These are phyloP conservation scores for Gentiana macrophylla DNA, from an alignment of 257 asterid genomes.

Conservation along the genomic window DNA sequence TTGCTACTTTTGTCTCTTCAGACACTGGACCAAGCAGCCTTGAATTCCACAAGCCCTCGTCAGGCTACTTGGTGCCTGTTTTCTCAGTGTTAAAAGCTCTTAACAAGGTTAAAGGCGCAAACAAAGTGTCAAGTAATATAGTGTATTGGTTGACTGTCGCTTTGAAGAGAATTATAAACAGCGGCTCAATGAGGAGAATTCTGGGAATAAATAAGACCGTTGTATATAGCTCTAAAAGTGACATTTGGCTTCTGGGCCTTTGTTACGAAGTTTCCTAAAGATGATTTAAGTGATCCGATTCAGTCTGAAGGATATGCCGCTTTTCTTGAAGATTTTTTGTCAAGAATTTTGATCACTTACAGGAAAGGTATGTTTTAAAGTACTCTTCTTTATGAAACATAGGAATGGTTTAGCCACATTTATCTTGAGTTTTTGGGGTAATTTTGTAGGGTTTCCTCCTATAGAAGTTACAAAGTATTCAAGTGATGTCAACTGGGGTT, in stretches of 20 bases:
- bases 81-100: slow-evolving; percentile 21
- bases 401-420: no score
- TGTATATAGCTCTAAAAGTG: slow-evolving; percentile 48
- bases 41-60: slow-evolving; percentile 16
- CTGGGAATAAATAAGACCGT: slow-evolving; percentile 50
- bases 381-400: background rate
- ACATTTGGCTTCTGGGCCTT: slow-evolving; percentile 88
- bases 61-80: slow-evolving; percentile 27
- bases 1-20: slow-evolving; percentile 13
- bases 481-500: slow-evolving; percentile 93
- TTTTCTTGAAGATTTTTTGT: slow-evolving; percentile 88
- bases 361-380: slow-evolving; percentile 52
- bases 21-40: slow-evolving; percentile 30
- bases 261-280: slow-evolving; percentile 64
- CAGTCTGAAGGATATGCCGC: slow-evolving; percentile 84
- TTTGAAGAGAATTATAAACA: slow-evolving; percentile 62
- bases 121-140: slow-evolving; percentile 12
- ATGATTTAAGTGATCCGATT: slow-evolving; percentile 50
- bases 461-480: slow-evolving; percentile 71
- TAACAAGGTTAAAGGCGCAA: slow-evolving; percentile 15
- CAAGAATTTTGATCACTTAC: slow-evolving; percentile 71
- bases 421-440: slow-evolving; percentile 1
- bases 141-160: slow-evolving; percentile 54
- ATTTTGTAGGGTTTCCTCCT: slow-evolving; percentile 55
- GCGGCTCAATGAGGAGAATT: slow-evolving; percentile 81